These are phyloP conservation scores for Fusarium guadeloupense DNA, from an alignment of 2,329 filamentous ascomycete genomes.

Conservation along the genomic window DNA sequence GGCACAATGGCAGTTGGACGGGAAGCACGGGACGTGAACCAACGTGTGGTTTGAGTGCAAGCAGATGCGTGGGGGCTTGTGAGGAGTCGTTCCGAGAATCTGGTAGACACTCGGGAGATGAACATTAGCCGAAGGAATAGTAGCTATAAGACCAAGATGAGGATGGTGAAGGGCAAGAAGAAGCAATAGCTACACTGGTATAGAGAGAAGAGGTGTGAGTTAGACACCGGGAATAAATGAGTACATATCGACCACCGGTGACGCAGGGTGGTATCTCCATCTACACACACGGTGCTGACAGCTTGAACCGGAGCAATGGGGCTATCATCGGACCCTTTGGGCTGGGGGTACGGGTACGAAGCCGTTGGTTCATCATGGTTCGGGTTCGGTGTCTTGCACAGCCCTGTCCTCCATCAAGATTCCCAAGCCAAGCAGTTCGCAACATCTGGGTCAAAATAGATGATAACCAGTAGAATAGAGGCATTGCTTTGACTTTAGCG, in stretches of 20 bases:
- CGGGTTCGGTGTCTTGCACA: not conserved
- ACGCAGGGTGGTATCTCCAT: conserved; percentile 11
- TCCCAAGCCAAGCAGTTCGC: conserved; percentile 4
- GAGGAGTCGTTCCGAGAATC: conserved; percentile 25
- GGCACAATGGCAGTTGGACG: conserved; percentile 4
- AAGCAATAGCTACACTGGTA: conserved; percentile 15
- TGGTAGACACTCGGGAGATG: conserved; percentile 21
- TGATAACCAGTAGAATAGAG: conserved; percentile 19
- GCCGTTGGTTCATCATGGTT: conserved; percentile 6
- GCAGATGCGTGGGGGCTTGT: conserved; percentile 16
- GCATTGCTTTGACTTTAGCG: conserved; percentile 11
- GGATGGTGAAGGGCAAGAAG: not conserved
- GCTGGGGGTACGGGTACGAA: not conserved
- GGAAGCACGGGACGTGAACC: conserved; percentile 9
- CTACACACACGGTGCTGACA: conserved; percentile 11
- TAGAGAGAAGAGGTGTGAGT: not conserved
- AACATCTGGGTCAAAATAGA: not conserved
- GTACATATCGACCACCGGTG: conserved; percentile 2
- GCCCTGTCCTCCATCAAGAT: conserved; percentile 18
- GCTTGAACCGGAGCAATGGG: not conserved
- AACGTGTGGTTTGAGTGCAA: conserved; percentile 8
- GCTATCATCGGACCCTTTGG: not conserved
- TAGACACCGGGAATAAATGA: conserved; percentile 18
- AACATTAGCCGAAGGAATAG: conserved; percentile 34
- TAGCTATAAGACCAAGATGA: not conserved